phyloP scores from a whole-genome alignment of 2,329 filamentous ascomycete genomes.

The Acrodontium crateriforme region DNA sequence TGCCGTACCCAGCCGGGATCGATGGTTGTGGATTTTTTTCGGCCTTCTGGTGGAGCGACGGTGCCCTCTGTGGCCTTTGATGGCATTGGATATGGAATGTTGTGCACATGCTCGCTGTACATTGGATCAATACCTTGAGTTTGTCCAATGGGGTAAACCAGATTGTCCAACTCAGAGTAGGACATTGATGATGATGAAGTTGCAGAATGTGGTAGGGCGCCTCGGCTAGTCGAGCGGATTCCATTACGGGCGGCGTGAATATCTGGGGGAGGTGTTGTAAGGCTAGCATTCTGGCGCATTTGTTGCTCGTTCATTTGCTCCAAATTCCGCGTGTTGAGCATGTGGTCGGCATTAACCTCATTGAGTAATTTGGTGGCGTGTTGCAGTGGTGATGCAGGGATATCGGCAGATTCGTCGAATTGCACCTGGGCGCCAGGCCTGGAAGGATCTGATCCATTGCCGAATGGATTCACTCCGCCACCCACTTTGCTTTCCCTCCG shows the following conservation, averaged over 20 bases:
- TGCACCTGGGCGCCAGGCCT: background rate
- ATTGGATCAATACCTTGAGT: slow-evolving; percentile 90
- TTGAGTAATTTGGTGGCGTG: slow-evolving; percentile 52
- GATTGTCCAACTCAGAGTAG: slow-evolving; percentile 48
- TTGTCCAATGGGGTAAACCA: slow-evolving; percentile 84
- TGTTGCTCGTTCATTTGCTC: slow-evolving; percentile 50
- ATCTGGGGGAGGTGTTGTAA: slow-evolving; percentile 45
- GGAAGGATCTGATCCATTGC: slow-evolving; percentile 5
- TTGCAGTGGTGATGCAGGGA: slow-evolving; percentile 52
- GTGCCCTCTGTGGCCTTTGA: slow-evolving; percentile 44
- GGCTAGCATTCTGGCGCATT: slow-evolving; percentile 39
- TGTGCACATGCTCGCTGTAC: slow-evolving; percentile 85
- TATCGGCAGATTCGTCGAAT: slow-evolving; percentile 26
- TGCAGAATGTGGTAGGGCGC: slow-evolving; percentile 29
- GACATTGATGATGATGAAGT: slow-evolving; percentile 38
- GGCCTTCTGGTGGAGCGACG: slow-evolving; percentile 34
- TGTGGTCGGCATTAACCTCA: slow-evolving; percentile 51
- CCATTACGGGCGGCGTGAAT: slow-evolving; percentile 21
- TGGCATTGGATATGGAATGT: slow-evolving; percentile 74
- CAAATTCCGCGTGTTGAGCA: slow-evolving; percentile 49
- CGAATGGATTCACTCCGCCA: slow-evolving; percentile 25
- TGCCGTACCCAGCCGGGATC: slow-evolving; percentile 52
- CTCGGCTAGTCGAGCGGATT: slow-evolving; percentile 30
- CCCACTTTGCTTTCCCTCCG: slow-evolving; percentile 44
- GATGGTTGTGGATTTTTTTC: slow-evolving; percentile 47